These are phyloP conservation scores for Chrysoporthe deuterocubensis DNA, from an alignment of 2,329 filamentous ascomycete species.

Conservation along the genomic window DNA sequence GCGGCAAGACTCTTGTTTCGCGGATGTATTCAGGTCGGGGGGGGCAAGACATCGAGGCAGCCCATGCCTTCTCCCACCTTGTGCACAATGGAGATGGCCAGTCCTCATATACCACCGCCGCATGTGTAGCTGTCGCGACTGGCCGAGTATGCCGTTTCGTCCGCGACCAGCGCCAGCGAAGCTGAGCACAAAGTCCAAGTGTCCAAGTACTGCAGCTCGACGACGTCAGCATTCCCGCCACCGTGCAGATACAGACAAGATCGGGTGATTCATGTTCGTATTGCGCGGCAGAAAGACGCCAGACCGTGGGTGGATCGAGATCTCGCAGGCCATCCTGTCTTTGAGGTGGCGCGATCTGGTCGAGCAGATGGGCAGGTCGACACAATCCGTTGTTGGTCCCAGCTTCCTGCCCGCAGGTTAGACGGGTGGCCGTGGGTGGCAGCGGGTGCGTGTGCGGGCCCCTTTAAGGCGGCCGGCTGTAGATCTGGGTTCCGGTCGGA, in stretches of 20 bases:
- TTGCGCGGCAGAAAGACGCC: slow-evolving; percentile 1
- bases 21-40: background rate
- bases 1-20: no score
- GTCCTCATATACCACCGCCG: background rate
- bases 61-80: background rate
- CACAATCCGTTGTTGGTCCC: background rate
- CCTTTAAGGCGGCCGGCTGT: no score
- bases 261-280: background rate
- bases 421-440: no score
- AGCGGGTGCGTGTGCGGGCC: no score
- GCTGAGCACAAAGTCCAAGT: slow-evolving; percentile 7
- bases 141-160: slow-evolving; percentile 1
- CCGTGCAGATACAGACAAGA: slow-evolving; percentile 3
- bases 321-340: background rate
- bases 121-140: slow-evolving; percentile 4
- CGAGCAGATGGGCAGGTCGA: slow-evolving; percentile 12
- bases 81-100: background rate
- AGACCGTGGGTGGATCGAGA: slow-evolving; percentile 13
- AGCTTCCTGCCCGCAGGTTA: background rate
- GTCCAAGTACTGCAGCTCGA: slow-evolving; percentile 3
- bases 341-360: slow-evolving; percentile 1
- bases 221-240: background rate
- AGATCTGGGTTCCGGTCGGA: no score
- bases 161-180: background rate
- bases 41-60: slow-evolving; percentile 5